These are phyloP conservation scores for Colletotrichum sp. DNA, from an alignment of 2,329 filamentous ascomycete species.

Conservation along the genomic window DNA sequence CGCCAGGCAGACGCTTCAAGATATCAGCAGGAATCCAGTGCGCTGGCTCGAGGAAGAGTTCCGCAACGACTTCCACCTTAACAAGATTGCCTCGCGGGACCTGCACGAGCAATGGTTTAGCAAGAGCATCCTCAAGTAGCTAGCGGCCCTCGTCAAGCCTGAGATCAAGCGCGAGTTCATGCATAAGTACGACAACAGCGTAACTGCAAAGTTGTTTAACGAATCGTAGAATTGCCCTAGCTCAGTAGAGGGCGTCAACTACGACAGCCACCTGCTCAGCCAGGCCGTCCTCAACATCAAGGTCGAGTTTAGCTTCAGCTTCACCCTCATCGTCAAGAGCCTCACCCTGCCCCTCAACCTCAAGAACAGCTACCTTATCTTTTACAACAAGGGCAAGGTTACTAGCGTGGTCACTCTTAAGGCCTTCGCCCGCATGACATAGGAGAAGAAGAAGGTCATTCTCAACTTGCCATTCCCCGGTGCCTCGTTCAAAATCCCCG, in stretches of 20 bases:
- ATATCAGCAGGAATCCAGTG: conserved; percentile 32
- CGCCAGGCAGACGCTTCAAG: conserved; percentile 31
- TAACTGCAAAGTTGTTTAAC: conserved; percentile 28
- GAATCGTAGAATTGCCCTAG: conserved; percentile 25
- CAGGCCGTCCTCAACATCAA: conserved; percentile 25
- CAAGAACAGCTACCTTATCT: conserved; percentile 28
- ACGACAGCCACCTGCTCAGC: conserved; percentile 24
- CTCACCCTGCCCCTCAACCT: conserved; percentile 27
- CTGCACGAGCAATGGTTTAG: conserved; percentile 43
- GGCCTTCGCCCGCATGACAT: conserved; percentile 24
- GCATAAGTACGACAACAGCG: conserved; percentile 26
- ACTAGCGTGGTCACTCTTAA: conserved; percentile 30
- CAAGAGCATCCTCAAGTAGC: conserved; percentile 32
- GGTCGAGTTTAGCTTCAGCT: conserved; percentile 30
- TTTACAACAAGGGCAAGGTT: conserved; percentile 29
- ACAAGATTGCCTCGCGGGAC: conserved; percentile 28
- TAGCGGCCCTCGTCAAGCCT: conserved; percentile 25
- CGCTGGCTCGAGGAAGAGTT: conserved; percentile 44
- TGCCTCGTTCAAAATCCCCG: conserved; percentile 32
- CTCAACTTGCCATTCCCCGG: conserved; percentile 29
- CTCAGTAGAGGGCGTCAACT: background rate
- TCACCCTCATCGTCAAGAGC: conserved; percentile 29
- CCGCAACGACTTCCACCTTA: conserved; percentile 36
- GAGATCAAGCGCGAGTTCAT: conserved; percentile 30
- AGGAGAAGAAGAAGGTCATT: conserved; percentile 25